A percentile compares a stretch with the other conserved stretches of the same genome.
Conservation (phyloP, 345 rosid species). For the Gossypium mustelinum region DNA sequence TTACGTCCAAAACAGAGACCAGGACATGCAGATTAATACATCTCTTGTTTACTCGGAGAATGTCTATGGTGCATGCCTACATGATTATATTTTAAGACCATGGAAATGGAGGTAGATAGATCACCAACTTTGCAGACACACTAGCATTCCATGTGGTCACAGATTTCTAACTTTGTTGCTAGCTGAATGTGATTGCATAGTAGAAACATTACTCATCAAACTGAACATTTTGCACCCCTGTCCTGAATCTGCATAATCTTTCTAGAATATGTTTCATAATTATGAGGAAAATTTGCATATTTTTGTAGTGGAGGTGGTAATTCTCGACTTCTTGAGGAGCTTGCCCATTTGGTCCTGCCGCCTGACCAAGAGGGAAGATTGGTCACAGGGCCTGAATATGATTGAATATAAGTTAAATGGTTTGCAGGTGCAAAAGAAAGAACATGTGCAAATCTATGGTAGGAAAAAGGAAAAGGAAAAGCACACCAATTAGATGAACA, state of each 20-base stretch:
- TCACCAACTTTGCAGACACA: neutral
- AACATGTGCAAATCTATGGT: neutral
- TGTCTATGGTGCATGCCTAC: neutral
- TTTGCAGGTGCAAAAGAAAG: neutral
- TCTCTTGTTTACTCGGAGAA: neutral
- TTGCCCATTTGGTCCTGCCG: conserved; percentile 19
- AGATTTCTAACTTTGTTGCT: neutral
- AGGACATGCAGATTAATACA: neutral
- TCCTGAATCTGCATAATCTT: conserved; percentile 4
- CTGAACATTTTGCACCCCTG: neutral
- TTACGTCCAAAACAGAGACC: neutral
- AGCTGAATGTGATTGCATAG: neutral
- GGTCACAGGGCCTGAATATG: conserved; percentile 56
- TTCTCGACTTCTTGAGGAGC: conserved; percentile 48
- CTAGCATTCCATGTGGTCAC: neutral
- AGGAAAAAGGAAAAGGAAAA: neutral
- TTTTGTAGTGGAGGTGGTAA: conserved; percentile 54
- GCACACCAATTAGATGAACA: neutral
- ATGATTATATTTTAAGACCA: neutral
- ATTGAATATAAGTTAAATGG: neutral
- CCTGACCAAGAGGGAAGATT: conserved; percentile 37
- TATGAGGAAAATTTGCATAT: conserved; percentile 28
- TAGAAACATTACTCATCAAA: conserved; percentile 1
- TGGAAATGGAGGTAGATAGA: too few relatives aligned
- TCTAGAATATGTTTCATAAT: neutral